Base-by-base conservation (phyloP, 73 alveolate genomes). In the Paramecium biaurelia region DNA sequence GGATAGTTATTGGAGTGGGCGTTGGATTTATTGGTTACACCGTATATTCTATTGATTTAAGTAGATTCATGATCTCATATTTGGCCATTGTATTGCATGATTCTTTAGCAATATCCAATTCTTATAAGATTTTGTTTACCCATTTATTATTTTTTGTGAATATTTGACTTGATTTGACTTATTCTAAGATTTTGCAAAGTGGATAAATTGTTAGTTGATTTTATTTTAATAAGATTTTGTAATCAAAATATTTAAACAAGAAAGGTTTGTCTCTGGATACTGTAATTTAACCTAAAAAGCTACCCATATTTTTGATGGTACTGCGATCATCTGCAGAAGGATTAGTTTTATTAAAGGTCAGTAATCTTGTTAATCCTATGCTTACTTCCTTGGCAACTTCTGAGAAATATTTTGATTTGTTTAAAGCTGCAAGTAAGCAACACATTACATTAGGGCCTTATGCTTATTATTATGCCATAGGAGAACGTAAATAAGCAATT, bases 261-360 rank as follows among this genome's bases (percentile, higher is more conserved):
- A 98, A 90, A 37, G 99, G 99, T 92, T 95, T 95, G 79, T 96
- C 96, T 70, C 96, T 86, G 9, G 93, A 95, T 37, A 98, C 90
- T 28, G 99, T 98, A 38, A 96, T 67, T 26, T 92, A 85, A n/a
- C 99, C 99, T 2, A 98, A 74, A 94, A 96, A 97, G 47, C 90
- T 38, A 4, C 99, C 99, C 67, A 98, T 92, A 79, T 92, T 96
- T 85, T 85, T 92, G 5, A 97, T 86, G 59, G 79, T 63, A 6
- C 68, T 82, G 90, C 93, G 89, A 57, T 96, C 98, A 38, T 89
- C 90, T 20, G 90, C 47, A 21, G 89, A 34, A 24, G 67, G 79
- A 89, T 15, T 70, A 9, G 49, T 1, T 21, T 57, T 49, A 26
- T 68, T 47, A 11, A 42, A 42, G 2, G 57, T 45, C 30, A 89